These are phyloP conservation scores for Lentinula boryana DNA, from an alignment of 768 basidiomycete species.

Conservation along the genomic window DNA sequence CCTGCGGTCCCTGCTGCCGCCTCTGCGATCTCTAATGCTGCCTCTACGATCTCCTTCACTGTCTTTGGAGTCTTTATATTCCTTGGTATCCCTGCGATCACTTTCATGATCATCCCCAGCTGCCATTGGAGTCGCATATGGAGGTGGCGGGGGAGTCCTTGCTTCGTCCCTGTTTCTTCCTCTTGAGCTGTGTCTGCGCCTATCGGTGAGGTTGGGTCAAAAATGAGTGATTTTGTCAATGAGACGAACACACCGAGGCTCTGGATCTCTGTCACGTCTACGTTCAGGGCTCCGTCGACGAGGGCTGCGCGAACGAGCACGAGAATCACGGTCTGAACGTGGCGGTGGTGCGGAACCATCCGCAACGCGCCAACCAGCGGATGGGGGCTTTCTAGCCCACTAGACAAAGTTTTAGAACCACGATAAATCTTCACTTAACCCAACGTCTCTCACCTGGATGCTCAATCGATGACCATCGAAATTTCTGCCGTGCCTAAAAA, in stretches of 20 bases:
- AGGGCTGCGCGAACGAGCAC: conserved; percentile 50
- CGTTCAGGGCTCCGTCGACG: conserved; percentile 34
- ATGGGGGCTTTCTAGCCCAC: conserved; percentile 84
- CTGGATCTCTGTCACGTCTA: conserved; percentile 28
- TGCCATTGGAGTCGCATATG: conserved; percentile 8
- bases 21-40: neutral
- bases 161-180: conserved; percentile 29
- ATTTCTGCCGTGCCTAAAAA: conserved; percentile 61
- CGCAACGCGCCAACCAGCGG: conserved; percentile 76
- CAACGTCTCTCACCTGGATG: conserved; percentile 50
- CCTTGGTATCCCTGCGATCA: conserved; percentile 28
- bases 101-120: conserved; percentile 11
- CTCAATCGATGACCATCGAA: conserved; percentile 73
- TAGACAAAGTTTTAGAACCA: conserved; percentile 17
- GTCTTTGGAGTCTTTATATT: conserved; percentile 33
- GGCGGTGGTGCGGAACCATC: conserved; percentile 43
- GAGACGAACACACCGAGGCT: conserved; percentile 14
- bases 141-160: conserved; percentile 45
- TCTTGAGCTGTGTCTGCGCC: conserved; percentile 21
- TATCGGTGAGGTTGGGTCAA: conserved; percentile 30
- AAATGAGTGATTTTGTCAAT: conserved; percentile 1
- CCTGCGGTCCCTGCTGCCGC: neutral
- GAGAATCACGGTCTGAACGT: conserved; percentile 19
- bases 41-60: neutral
- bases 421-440: neutral